Evolutionary conservation across 2,329 filamentous ascomycete species (phyloP).

Genomic region (Ustulina deusta): DNA sequence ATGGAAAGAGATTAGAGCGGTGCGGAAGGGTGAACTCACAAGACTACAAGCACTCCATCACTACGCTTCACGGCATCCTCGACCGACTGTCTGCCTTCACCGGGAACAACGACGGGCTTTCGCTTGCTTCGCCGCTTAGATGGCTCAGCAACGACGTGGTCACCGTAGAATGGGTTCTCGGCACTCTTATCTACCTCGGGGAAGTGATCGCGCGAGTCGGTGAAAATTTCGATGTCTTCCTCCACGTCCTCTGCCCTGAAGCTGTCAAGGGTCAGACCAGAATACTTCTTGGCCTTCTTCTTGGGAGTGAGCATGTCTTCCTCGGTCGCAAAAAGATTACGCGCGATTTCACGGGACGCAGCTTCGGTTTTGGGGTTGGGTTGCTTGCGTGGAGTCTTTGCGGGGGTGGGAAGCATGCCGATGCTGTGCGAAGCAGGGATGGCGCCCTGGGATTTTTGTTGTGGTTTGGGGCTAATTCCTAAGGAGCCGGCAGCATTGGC

Average conservation of each 20-base stretch:
- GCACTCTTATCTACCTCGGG: conserved; percentile 73
- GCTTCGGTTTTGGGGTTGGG: conserved; percentile 63
- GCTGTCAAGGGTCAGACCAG: conserved; percentile 66
- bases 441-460: conserved; percentile 46
- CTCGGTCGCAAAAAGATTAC: conserved; percentile 71
- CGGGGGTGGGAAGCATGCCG: conserved; percentile 79
- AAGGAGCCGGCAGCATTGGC: conserved; percentile 59
- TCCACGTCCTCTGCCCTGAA: conserved; percentile 69
- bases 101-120: conserved; percentile 65
- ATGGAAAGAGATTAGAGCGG: conserved; percentile 32
- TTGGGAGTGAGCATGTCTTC: conserved; percentile 70
- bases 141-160: conserved; percentile 54
- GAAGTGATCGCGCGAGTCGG: conserved; percentile 81
- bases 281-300: conserved; percentile 69
- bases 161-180: conserved; percentile 79
- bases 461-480: conserved; percentile 50
- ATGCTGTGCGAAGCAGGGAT: conserved; percentile 52
- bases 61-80: conserved; percentile 73
- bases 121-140: conserved; percentile 66
- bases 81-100: conserved; percentile 69
- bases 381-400: conserved; percentile 79
- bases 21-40: conserved; percentile 68
- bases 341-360: conserved; percentile 66
- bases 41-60: conserved; percentile 80
- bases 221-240: conserved; percentile 77